phyloP scores from a whole-genome alignment of 768 basidiomycete species.

The Rhodotorula toruloides region DNA sequence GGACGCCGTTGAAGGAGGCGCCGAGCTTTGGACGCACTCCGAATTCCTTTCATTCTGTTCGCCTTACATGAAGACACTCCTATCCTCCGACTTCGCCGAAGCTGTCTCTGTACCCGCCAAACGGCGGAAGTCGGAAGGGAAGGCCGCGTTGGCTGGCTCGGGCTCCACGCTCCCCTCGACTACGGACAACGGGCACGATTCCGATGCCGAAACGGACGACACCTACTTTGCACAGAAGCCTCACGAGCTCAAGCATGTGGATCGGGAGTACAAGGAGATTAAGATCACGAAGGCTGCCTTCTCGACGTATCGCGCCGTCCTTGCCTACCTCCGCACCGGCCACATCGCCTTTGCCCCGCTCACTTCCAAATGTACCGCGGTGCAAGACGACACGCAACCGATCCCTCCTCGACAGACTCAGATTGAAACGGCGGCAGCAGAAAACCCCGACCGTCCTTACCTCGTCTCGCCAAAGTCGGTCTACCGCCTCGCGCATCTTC shows the following conservation, averaged over 20 bases:
- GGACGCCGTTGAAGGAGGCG: too few relatives aligned
- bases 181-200: neutral
- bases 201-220: neutral
- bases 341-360: neutral
- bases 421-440: too few relatives aligned
- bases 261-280: neutral
- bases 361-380: neutral
- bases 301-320: constrained; percentile 13
- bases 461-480: constrained; percentile 8
- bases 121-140: too few relatives aligned
- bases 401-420: neutral
- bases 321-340: neutral
- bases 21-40: neutral
- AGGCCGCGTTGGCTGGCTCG: neutral
- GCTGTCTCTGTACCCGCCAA: neutral
- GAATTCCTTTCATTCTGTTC: neutral
- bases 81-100: constrained; percentile 3
- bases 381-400: neutral
- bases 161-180: neutral
- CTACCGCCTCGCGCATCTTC: neutral
- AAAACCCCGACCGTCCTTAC: neutral
- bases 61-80: neutral
- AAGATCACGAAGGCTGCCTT: neutral
- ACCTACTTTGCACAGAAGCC: too few relatives aligned
- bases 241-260: too few relatives aligned